Evolutionary conservation across 108 stramenopile species (phyloP).

Genomic region (Poteriospumella lacustris): DNA sequence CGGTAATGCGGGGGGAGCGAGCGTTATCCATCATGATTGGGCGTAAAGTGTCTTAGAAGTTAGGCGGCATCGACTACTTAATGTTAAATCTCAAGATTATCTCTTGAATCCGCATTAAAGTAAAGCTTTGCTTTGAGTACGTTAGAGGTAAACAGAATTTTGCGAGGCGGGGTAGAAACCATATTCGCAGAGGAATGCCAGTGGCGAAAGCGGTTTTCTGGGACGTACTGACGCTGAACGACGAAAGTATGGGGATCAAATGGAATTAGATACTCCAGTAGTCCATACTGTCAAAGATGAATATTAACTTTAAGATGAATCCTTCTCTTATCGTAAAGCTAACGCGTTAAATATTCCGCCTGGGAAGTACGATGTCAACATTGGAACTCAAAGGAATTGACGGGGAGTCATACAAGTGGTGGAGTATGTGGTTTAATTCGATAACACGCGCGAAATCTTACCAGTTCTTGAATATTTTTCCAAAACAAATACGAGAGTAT

Average conservation of each 20-base stretch:
- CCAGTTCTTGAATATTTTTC: conserved; percentile 26
- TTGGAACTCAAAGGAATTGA: conserved; percentile 34
- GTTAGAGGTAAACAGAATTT: not conserved
- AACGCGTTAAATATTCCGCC: conserved; percentile 30
- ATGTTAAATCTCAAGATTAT: not conserved
- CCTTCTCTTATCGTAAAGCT: not conserved
- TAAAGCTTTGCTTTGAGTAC: not conserved
- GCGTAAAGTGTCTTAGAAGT: not conserved
- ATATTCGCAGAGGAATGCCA: not conserved
- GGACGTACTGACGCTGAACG: not conserved
- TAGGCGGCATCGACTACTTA: not conserved
- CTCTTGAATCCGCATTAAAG: not conserved
- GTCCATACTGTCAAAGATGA: conserved; percentile 30
- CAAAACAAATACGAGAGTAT: no score
- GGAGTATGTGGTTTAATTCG: conserved; percentile 34
- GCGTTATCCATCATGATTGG: not conserved
- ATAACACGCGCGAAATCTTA: conserved; percentile 34
- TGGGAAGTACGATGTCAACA: conserved; percentile 27
- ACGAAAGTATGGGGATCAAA: no score
- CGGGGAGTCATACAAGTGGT: conserved; percentile 28
- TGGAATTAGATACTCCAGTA: no score
- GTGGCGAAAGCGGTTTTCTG: conserved; percentile 2
- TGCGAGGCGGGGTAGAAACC: not conserved
- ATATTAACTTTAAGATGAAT: not conserved
- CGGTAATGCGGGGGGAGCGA: not conserved